Evolutionary conservation across 2,329 filamentous ascomycete species (phyloP).

Genomic region (Monilinia polystroma): DNA sequence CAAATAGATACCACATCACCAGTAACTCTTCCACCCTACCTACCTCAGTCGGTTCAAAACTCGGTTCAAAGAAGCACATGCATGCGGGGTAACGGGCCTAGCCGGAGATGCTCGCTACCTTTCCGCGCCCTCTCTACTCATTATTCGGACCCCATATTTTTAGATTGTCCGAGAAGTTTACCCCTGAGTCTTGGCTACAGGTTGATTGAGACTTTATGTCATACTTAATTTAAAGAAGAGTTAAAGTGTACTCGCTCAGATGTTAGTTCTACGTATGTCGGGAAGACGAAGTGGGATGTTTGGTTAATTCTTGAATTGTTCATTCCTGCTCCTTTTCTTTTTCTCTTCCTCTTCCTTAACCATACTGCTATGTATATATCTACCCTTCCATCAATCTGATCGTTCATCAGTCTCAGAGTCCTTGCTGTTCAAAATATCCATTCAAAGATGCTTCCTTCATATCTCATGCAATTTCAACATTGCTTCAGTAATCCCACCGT

Average conservation of each 20-base stretch:
- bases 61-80: no score
- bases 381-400: background rate
- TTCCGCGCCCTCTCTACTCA: background rate
- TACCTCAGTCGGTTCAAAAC: background rate
- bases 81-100: constrained; percentile 14
- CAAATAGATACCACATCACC: no score
- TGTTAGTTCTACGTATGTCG: background rate
- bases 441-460: background rate
- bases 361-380: constrained; percentile 4
- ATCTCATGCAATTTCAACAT: background rate
- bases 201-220: background rate
- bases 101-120: background rate
- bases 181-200: constrained; percentile 13
- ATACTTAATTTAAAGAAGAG: background rate
- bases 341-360: constrained; percentile 9
- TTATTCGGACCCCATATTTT: background rate
- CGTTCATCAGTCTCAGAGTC: background rate
- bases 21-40: background rate
- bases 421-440: background rate
- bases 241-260: background rate
- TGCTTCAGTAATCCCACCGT: background rate
- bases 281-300: background rate
- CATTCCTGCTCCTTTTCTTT: background rate
- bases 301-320: background rate
- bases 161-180: background rate